A percentile compares a stretch with the other conserved stretches of the same genome.
Evolutionary conservation across 441 rosid species (phyloP).

Genomic region (Arabidopsis lyrata): DNA sequence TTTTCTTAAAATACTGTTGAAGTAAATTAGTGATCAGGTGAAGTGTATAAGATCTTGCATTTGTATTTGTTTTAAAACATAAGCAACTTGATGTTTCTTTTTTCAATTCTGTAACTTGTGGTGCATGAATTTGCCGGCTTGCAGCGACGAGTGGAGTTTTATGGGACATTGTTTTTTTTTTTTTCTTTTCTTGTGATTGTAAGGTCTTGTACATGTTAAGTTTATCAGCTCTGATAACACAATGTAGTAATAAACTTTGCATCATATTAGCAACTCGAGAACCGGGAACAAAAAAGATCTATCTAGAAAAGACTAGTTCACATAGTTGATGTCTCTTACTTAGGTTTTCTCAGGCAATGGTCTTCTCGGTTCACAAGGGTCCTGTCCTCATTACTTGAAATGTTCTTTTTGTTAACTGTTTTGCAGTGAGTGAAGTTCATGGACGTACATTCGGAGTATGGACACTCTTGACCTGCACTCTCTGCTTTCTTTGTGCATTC

Average conservation of each 20-base stretch:
- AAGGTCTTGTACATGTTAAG: constrained; percentile 5
- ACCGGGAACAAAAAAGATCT: not conserved
- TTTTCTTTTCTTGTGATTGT: constrained; percentile 15
- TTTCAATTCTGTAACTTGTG: constrained; percentile 2
- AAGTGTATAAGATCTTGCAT: constrained; percentile 29
- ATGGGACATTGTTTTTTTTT: constrained; percentile 7
- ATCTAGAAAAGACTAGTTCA: not conserved
- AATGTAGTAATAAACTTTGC: not conserved
- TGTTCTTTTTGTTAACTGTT: constrained; percentile 1
- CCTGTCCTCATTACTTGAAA: not conserved
- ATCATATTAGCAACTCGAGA: constrained; percentile 3
- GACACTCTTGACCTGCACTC: constrained; percentile 94
- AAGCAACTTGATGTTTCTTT: constrained; percentile 29
- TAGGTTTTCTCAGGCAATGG: constrained; percentile 4
- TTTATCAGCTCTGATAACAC: not conserved
- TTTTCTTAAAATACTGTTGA: not conserved
- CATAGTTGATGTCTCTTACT: constrained; percentile 17
- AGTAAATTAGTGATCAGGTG: constrained; percentile 29
- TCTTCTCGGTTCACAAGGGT: not conserved
- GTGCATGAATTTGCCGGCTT: not conserved
- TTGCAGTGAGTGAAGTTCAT: constrained; percentile 93
- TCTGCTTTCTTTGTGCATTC: constrained; percentile 91
- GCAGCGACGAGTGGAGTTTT: not conserved
- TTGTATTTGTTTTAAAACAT: constrained; percentile 22
- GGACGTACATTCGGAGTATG: constrained; percentile 97